A percentile compares a stretch with the other conserved stretches of the same genome.
These are phyloP conservation scores for Gracilariopsis chorda DNA, from an alignment of 23 red algal genomes.

Conservation along the genomic window DNA sequence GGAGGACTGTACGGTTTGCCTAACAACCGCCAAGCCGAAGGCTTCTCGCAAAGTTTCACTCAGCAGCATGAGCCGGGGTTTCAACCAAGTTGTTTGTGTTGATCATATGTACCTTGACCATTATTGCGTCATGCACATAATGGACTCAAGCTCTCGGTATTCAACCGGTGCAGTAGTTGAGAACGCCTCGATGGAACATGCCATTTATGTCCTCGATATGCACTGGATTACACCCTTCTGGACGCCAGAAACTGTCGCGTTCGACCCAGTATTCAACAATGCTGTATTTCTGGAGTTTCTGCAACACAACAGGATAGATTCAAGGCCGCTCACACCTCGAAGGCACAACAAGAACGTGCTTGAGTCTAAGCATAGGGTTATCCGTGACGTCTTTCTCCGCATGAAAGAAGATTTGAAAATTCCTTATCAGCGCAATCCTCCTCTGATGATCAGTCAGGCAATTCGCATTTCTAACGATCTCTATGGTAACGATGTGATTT, in stretches of 20 bases:
- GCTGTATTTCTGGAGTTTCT: background rate
- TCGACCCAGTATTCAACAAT: slow-evolving; percentile 27
- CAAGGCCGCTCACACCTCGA: background rate
- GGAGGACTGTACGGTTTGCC: background rate
- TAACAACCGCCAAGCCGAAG: background rate
- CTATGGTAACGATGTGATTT: slow-evolving; percentile 24
- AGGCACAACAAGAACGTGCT: slow-evolving; percentile 35
- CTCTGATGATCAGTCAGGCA: background rate
- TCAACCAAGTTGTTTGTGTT: background rate
- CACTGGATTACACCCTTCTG: slow-evolving; percentile 26
- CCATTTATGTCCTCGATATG: background rate
- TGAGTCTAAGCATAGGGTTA: slow-evolving; percentile 26
- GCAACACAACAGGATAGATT: background rate
- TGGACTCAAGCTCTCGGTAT: background rate
- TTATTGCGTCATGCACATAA: slow-evolving; percentile 9
- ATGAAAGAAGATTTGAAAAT: background rate
- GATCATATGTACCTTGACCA: slow-evolving; percentile 29
- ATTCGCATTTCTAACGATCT: slow-evolving; percentile 15
- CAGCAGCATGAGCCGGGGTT: background rate
- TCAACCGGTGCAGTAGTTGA: background rate
- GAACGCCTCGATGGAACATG: background rate
- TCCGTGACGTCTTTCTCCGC: slow-evolving; percentile 19
- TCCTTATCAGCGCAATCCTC: too few relatives aligned
- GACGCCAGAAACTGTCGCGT: background rate
- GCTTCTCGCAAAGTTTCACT: background rate